Evolutionary conservation across 208 protist genomes (phyloP).

Genomic region (Angomonas ambiguus): DNA sequence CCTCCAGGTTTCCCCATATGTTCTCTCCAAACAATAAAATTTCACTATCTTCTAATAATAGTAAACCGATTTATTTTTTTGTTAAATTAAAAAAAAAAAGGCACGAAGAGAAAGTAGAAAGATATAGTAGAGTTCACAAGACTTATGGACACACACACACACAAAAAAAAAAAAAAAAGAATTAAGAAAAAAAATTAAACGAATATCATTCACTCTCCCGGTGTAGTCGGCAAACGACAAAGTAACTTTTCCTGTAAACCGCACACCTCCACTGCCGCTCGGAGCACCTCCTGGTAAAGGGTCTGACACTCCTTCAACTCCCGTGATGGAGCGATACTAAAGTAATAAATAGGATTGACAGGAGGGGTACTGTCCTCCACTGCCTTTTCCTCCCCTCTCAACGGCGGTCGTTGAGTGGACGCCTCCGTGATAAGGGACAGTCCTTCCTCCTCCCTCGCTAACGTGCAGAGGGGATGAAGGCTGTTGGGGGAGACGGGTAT

Average conservation of each 20-base stretch:
- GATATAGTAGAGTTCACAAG: too few relatives aligned
- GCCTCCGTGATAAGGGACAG: background rate
- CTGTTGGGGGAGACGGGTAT: conserved; percentile 28
- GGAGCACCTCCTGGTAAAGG: conserved; percentile 37
- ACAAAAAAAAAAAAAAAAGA: background rate
- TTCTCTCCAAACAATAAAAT: too few relatives aligned
- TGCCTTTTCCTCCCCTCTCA: background rate
- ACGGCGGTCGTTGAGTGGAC: too few relatives aligned
- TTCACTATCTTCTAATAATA: too few relatives aligned
- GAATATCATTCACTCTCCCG: too few relatives aligned
- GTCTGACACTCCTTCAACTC: conserved; percentile 42
- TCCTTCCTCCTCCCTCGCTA: conserved; percentile 7
- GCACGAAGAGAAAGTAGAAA: too few relatives aligned
- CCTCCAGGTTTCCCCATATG: conserved; percentile 79
- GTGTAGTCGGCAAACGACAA: too few relatives aligned
- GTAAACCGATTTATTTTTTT: too few relatives aligned
- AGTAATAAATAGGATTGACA: conserved; percentile 37
- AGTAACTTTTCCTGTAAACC: conserved; percentile 33
- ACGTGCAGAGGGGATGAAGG: conserved; percentile 19
- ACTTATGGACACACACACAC: too few relatives aligned
- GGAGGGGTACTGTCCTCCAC: background rate
- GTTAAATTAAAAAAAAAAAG: too few relatives aligned
- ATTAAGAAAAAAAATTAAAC: too few relatives aligned
- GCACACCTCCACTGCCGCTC: conserved; percentile 26
- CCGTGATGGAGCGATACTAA: conserved; percentile 30